Percentiles rank a stretch among this genome's conserved stretches.
phyloP scores from a whole-genome alignment of 177 flowering plant species.

The Telopea speciosissima region DNA sequence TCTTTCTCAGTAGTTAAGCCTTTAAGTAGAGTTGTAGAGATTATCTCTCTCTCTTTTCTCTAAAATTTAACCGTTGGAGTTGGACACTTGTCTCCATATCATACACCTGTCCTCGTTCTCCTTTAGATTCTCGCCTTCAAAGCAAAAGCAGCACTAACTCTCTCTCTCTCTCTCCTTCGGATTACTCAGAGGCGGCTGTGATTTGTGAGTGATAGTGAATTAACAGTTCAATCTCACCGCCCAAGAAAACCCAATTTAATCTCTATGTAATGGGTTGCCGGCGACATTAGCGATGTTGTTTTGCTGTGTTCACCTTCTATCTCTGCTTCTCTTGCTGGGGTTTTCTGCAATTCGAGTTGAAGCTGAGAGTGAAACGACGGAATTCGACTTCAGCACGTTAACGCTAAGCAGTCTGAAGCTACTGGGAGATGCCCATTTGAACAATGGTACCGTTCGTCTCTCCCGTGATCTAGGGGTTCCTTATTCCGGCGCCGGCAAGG shows the following conservation, averaged over 20 bases:
- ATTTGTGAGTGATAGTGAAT: too few species aligned
- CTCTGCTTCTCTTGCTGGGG: constrained; percentile 8
- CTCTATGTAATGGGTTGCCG: constrained; percentile 13
- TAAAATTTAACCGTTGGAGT: constrained; percentile 31
- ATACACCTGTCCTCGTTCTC: constrained; percentile 32
- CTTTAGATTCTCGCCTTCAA: constrained; percentile 29
- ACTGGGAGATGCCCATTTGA: constrained; percentile 79
- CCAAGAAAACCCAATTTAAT: not conserved
- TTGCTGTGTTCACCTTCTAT: not conserved
- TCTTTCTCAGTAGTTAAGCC: too few species aligned
- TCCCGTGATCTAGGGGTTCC: constrained; percentile 81
- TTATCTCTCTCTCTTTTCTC: not conserved
- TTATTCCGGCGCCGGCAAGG: constrained; percentile 73
- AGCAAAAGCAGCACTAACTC: constrained; percentile 5
- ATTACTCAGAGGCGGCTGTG: too few species aligned
- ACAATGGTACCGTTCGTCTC: constrained; percentile 61
- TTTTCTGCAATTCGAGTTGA: not conserved
- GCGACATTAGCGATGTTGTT: constrained; percentile 8
- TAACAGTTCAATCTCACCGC: not conserved
- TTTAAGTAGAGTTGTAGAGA: too few species aligned
- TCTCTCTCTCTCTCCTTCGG: constrained; percentile 19
- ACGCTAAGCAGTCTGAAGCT: constrained; percentile 59
- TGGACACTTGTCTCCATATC: constrained; percentile 31
- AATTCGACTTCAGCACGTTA: constrained; percentile 68
- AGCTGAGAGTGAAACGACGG: constrained; percentile 17